These are phyloP conservation scores for Fusarium sp. DNA, from an alignment of 2,329 filamentous ascomycete species.

Conservation along the genomic window DNA sequence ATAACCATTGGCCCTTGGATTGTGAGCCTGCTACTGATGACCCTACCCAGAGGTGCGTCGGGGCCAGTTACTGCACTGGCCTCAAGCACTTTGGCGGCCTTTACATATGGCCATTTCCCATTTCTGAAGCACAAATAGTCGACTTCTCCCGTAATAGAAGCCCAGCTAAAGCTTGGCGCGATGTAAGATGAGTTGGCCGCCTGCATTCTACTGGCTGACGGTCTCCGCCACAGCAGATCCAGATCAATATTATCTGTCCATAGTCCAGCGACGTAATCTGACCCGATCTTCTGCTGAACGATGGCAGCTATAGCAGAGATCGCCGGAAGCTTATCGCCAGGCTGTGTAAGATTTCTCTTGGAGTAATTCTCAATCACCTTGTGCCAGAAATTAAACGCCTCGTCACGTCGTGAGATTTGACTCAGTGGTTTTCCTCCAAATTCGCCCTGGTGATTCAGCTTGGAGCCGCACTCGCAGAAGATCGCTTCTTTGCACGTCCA, in stretches of 20 bases:
- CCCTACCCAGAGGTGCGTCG: slow-evolving; percentile 27
- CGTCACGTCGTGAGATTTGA: slow-evolving; percentile 15
- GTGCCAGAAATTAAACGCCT: slow-evolving; percentile 45
- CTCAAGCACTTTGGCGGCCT: slow-evolving; percentile 17
- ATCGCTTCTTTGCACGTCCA: slow-evolving; percentile 33
- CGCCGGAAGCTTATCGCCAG: slow-evolving; percentile 44
- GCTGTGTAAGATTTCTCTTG: slow-evolving; percentile 33
- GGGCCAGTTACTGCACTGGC: neutral
- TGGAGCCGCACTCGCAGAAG: slow-evolving; percentile 43
- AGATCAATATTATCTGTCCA: slow-evolving; percentile 43
- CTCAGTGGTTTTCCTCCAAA: slow-evolving; percentile 32
- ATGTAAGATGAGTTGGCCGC: slow-evolving; percentile 10
- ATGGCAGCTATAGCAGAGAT: slow-evolving; percentile 45
- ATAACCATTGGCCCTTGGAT: slow-evolving; percentile 17
- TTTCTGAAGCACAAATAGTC: slow-evolving; percentile 43
- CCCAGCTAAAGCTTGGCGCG: slow-evolving; percentile 43
- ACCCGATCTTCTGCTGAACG: slow-evolving; percentile 32
- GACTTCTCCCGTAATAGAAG: slow-evolving; percentile 37
- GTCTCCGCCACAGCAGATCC: slow-evolving; percentile 39
- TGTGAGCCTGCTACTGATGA: slow-evolving; percentile 10
- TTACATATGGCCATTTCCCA: slow-evolving; percentile 25
- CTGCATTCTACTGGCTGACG: neutral
- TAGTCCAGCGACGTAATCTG: slow-evolving; percentile 46
- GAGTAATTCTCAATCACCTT: slow-evolving; percentile 46
- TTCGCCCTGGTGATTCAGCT: slow-evolving; percentile 38